Percentiles rank a stretch among this genome's conserved stretches.
Conservation (phyloP, 805 yeast species). For the Cyberlindnera nakhonratchasimensis region DNA sequence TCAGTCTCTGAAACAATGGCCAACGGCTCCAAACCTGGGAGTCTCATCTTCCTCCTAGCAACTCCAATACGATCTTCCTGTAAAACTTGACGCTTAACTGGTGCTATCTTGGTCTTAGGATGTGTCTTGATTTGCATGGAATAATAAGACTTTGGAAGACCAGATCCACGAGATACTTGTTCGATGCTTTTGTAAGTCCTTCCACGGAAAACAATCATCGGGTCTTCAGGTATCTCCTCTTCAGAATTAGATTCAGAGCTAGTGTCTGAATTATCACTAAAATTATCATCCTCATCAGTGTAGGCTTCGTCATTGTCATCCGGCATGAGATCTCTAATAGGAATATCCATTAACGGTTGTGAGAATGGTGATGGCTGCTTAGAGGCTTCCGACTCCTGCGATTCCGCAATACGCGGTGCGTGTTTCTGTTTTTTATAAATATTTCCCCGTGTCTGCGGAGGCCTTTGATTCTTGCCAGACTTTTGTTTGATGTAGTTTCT, state of each 20-base stretch:
- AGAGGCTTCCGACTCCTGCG: neutral
- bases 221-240: neutral
- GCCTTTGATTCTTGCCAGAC: neutral
- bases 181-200: slow-evolving; percentile 20
- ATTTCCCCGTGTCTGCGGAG: neutral
- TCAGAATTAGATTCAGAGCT: slow-evolving; percentile 13
- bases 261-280: slow-evolving; percentile 9
- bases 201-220: slow-evolving; percentile 19
- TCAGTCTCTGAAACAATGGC: slow-evolving; percentile 1
- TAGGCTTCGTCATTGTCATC: slow-evolving; percentile 11
- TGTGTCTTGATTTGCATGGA: slow-evolving; percentile 9
- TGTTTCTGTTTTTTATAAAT: neutral
- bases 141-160: slow-evolving; percentile 25
- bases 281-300: slow-evolving; percentile 1
- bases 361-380: neutral
- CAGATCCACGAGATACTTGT: slow-evolving; percentile 20
- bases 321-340: slow-evolving; percentile 4
- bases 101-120: neutral
- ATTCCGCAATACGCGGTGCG: neutral
- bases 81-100: slow-evolving; percentile 2
- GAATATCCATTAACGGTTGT: slow-evolving; percentile 1
- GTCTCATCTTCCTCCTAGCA: slow-evolving; percentile 20
- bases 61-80: slow-evolving; percentile 20
- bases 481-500: slow-evolving; percentile 10
- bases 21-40: neutral